Percentiles rank a stretch among this genome's conserved stretches.
phyloP scores from a whole-genome alignment of 306 rosid genomes.

The Bauhinia variegata region DNA sequence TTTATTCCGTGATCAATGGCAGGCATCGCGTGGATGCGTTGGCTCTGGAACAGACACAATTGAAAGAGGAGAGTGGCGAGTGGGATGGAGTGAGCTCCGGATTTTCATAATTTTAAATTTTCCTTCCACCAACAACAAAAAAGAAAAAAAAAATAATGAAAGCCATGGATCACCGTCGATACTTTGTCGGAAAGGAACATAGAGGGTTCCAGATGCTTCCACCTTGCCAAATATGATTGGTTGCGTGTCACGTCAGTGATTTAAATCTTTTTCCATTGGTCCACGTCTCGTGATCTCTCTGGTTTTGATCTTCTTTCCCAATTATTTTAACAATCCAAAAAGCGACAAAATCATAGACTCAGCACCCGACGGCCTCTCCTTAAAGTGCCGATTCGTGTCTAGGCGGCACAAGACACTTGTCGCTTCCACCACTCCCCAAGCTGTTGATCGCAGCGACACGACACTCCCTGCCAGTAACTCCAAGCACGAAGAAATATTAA shows the following conservation, averaged over 20 bases:
- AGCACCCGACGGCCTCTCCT: slow-evolving; percentile 17
- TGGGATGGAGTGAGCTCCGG: too few relatives aligned
- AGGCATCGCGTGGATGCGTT: too few relatives aligned
- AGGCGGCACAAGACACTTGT: slow-evolving; percentile 72
- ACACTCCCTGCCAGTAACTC: slow-evolving; percentile 24
- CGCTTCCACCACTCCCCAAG: slow-evolving; percentile 48
- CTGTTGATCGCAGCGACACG: slow-evolving; percentile 43
- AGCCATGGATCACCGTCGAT: slow-evolving; percentile 29
- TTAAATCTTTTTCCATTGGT: slow-evolving; percentile 32
- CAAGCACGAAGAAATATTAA: slow-evolving; percentile 2
- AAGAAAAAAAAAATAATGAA: neutral
- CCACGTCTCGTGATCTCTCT: slow-evolving; percentile 56
- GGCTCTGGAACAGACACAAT: too few relatives aligned
- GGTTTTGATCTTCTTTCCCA: neutral
- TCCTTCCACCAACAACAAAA: neutral
- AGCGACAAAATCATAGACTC: slow-evolving; percentile 3
- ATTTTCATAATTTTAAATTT: too few relatives aligned
- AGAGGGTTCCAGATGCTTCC: slow-evolving; percentile 39
- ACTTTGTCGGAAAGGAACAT: slow-evolving; percentile 56
- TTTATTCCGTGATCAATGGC: too few relatives aligned
- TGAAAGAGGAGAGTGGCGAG: too few relatives aligned
- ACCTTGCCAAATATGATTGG: slow-evolving; percentile 43
- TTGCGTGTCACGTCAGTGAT: slow-evolving; percentile 34
- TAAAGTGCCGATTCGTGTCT: slow-evolving; percentile 57
- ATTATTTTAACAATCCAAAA: slow-evolving; percentile 19